Conservation (phyloP, 345 rosid species). For the Rhodamnia argentea region DNA sequence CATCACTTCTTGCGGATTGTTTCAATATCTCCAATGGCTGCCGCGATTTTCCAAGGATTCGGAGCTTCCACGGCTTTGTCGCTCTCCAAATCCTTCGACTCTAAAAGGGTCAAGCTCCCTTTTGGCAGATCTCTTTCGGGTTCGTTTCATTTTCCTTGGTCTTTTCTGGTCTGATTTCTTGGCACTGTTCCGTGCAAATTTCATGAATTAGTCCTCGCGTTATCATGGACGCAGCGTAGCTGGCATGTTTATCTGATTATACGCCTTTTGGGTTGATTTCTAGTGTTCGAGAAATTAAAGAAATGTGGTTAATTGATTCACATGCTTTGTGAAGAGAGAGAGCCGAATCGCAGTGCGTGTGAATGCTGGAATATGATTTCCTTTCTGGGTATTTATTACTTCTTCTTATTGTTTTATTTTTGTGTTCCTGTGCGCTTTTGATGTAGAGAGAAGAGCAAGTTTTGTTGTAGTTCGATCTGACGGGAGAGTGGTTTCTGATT, state of each 20-base stretch:
- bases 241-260: background rate
- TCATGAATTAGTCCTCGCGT: background rate
- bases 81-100: slow-evolving; percentile 34
- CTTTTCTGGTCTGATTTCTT: background rate
- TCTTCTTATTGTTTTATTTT: background rate
- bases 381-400: background rate
- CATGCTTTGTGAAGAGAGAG: background rate
- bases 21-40: slow-evolving; percentile 16
- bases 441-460: slow-evolving; percentile 38
- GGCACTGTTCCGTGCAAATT: background rate
- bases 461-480: slow-evolving; percentile 55
- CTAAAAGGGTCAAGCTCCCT: slow-evolving; percentile 27
- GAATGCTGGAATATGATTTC: background rate
- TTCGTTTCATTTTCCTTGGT: slow-evolving; percentile 5
- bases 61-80: slow-evolving; percentile 46
- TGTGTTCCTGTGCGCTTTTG: background rate
- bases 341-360: background rate
- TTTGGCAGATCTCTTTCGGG: slow-evolving; percentile 46
- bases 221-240: background rate
- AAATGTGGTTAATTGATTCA: background rate
- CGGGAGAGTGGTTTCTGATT: slow-evolving; percentile 22
- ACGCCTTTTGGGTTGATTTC: background rate
- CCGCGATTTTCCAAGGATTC: slow-evolving; percentile 51
- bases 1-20: background rate
- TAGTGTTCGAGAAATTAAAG: background rate